Evolutionary conservation across 192 early-diverging fungal species (phyloP), one percentile per base, ranked within the genome.

Genomic region (Rhizophlyctis rosea): DNA sequence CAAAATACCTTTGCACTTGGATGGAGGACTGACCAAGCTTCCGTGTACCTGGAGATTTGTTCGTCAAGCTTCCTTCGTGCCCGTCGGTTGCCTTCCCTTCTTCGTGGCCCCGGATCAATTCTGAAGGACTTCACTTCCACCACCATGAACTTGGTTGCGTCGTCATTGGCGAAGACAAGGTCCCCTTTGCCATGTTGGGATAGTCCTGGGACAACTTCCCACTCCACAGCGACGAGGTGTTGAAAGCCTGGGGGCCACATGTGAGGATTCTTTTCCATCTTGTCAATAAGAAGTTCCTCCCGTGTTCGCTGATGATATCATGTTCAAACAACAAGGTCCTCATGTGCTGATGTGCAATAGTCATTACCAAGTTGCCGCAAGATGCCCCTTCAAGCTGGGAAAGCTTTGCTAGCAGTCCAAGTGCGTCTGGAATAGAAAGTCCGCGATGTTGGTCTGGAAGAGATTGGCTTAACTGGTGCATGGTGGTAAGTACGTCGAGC

Each of bases 111-210:
- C n/a, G 33, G 33, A 39, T 58, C 14, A 9, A 58, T 32, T n/a
- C n/a, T n/a, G n/a, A n/a, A n/a, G 24, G 23, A 32, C 29, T 58
- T 58, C 14, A 28, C 29, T 34, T 58, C 57, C 34, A 58, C 33
- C 11, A 57, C 57, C 4, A 31, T 21, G 57, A 39, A 58, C 18
- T 29, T 18, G 36, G 57, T 14, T 21, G 24, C 34, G 34, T 58
- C 57, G 18, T 23, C 35, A 36, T 16, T 34, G 30, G 57, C 36
- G 21, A 35, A 58, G 57, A 58, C 57, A 18, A 58, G 57, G 29
- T 58, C 57, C 21, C 57, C 57, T 58, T 58, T 29, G 34, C 57
- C 57, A n/a, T n/a, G n/a, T n/a, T n/a, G n/a, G n/a, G n/a, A n/a
- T n/a, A n/a, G n/a, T 16, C 21, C 16, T 14, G 57, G 57, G 23